Base-by-base conservation (phyloP, 306 rosid species). In the Cicer bijugum region DNA sequence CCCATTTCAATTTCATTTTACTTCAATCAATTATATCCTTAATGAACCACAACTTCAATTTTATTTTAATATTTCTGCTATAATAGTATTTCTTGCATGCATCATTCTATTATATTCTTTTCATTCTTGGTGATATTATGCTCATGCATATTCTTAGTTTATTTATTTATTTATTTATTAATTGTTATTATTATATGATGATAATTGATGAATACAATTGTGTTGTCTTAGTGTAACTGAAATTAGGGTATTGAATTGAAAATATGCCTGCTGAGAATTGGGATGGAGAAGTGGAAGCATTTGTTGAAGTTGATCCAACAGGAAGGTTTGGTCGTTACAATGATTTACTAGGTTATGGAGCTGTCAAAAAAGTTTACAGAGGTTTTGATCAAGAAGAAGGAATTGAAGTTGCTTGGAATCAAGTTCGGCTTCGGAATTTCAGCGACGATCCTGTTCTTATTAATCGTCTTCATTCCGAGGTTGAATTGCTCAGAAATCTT, bases 321-420 rank as follows among this genome's bases (percentile, higher is more conserved):
- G 92, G 97, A 2, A 84, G 97, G 53, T 93, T 81, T 40, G 98
- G 98, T 37, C 85, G 97, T 50, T 93, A 91, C 38, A 72, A 6
- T 33, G 96, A 83, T 71, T 84, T 91, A 14, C 97, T 93, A 7
- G 98, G 98, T 4, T 50, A 51, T 62, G 98, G 98, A 39, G 96
- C 96, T 10, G 92, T 93, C 80, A 93, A 93, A 74, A 93, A 84
- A 70, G 98, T 93, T 6, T 93, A 91, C 46, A 76, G 96, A 80
- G 97, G 85, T 2, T 93, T 93, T 78, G 98, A 93, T 88, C 97
- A 88, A 75, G 84, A 86, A 79, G 96, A 93, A 82, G 98, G 98
- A 4, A 91, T 71, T 33, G 98, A 93, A 82, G 97, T 93, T 45
- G 98, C 98, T 9, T 93, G 97, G 98, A 93, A 91, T 75, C 96